Evolutionary conservation across 495 filamentous ascomycete genomes (phyloP), one percentile per base, ranked within the genome.

Genomic region (Gamarada debralockiae): DNA sequence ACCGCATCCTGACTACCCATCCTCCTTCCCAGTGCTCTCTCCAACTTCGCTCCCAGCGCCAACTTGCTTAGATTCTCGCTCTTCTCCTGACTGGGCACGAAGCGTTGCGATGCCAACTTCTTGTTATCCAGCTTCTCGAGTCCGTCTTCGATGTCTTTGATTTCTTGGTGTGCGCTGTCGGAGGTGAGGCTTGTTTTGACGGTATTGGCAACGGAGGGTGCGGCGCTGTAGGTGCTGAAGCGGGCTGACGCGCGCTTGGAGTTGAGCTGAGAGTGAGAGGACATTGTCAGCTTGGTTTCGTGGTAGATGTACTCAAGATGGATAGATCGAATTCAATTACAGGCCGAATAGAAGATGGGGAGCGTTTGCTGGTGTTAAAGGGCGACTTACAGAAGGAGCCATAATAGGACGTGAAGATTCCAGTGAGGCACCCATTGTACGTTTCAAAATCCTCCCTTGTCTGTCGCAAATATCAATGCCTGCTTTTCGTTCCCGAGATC

Each of bases 1-100:
- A 88, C 83, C 40, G 93, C 95, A 68, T 98, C 93, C 66, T 98
- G 93, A 60, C 86, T 68, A 21, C 78, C 85, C 91, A 97, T 95
- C 59, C 93, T 81, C 60, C 93, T 76, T 49, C 83, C 88, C 33
- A 98, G 81, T 12, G 93, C 93, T 34, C 93, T 84, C 66, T 98
- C 93, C 36, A 97, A 79, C 71, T 97, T 97, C 34, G 93, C 92
- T 39, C 91, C 87, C 37, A 97, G 77, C 24, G 92, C 92, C 51
- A 97, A 74, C 71, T 96, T 95, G 70, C 84, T 88, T 63, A 96
- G 69, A 66, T 88, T 87, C 56, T 88, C 89, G 44, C 75, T 83
- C 77, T 97, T 96, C 70, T 95, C 83, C 33, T 81, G 75, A 53
- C 76, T 87, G 20, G 90, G 83, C 41, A 85, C 79, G 64, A 95